A percentile compares a stretch with the other conserved stretches of the same genome.
phyloP scores from a whole-genome alignment of 2,329 filamentous ascomycete species.

The Penicillium griseofulvum region DNA sequence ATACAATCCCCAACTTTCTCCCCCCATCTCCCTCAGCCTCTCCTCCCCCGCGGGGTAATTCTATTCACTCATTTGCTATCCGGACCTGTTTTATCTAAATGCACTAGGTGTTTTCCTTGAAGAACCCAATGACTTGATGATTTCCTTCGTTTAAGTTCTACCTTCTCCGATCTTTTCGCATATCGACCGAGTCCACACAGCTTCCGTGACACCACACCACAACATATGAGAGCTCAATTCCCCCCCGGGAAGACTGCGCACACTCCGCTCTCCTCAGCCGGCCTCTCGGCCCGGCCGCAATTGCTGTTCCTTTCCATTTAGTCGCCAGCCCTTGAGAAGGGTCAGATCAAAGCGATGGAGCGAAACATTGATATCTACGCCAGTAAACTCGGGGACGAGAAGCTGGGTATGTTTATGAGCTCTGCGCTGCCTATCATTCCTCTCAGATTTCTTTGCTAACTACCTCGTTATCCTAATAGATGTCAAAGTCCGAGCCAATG shows the following conservation, averaged over 20 bases:
- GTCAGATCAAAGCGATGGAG: conserved; percentile 38
- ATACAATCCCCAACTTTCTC: conserved; percentile 28
- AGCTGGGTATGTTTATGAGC: conserved; percentile 42
- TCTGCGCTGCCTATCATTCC: neutral
- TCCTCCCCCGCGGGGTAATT: conserved; percentile 15
- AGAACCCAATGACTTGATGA: conserved; percentile 37
- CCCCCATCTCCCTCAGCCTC: conserved; percentile 17
- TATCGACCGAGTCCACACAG: conserved; percentile 24
- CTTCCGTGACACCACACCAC: conserved; percentile 21
- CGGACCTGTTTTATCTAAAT: conserved; percentile 13
- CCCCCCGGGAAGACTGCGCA: conserved; percentile 24
- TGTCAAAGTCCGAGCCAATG: conserved; percentile 73
- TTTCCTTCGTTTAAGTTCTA: conserved; percentile 14
- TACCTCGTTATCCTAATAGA: conserved; percentile 53
- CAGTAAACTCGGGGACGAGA: conserved; percentile 48
- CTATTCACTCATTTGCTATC: conserved; percentile 16
- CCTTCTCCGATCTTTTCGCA: conserved; percentile 27
- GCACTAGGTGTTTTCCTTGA: conserved; percentile 9
- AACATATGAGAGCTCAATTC: conserved; percentile 31
- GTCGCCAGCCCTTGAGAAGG: conserved; percentile 23
- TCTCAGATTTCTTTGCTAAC: neutral
- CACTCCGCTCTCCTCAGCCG: conserved; percentile 32
- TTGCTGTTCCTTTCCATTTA: conserved; percentile 20
- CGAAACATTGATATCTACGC: conserved; percentile 51
- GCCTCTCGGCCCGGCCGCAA: conserved; percentile 40